These are phyloP conservation scores for Carex myosuroides DNA, from an alignment of 176 grass and related monocot species.

Conservation along the genomic window DNA sequence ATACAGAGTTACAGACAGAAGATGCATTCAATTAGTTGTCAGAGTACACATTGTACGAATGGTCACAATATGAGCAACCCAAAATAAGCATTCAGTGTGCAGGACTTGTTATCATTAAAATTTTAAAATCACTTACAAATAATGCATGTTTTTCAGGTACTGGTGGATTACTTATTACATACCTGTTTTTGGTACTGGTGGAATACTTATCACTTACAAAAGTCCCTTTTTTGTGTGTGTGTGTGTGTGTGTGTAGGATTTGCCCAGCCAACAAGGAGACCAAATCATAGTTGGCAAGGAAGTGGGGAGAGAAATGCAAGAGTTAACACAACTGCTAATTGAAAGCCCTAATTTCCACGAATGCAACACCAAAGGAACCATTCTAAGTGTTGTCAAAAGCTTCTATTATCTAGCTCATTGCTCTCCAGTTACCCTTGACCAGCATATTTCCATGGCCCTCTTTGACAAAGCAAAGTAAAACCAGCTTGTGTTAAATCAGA, in stretches of 20 bases:
- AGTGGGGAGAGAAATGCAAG: conserved; percentile 10
- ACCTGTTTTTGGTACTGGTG: too few species aligned
- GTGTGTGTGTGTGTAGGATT: background rate
- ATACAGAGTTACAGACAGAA: background rate
- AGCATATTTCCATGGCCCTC: conserved; percentile 29
- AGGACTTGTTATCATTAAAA: background rate
- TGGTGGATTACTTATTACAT: too few species aligned
- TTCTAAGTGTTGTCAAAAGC: conserved; percentile 28
- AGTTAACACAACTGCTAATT: background rate
- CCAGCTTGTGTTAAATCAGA: background rate
- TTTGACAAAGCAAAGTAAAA: conserved; percentile 20
- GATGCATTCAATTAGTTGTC: background rate
- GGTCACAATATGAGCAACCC: background rate
- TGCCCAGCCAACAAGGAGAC: background rate
- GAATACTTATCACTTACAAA: too few species aligned
- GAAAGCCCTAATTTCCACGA: conserved; percentile 12
- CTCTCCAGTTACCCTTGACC: background rate
- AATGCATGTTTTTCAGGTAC: background rate
- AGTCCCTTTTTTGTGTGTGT: background rate
- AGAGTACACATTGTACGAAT: background rate
- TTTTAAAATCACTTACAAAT: background rate
- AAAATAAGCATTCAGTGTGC: background rate
- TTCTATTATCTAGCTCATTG: conserved; percentile 29
- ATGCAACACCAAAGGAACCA: conserved; percentile 23
- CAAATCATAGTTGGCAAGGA: conserved; percentile 6